A percentile compares a stretch with the other conserved stretches of the same genome.
Conservation (phyloP, 306 rosid species). For the Cucumis melo region DNA sequence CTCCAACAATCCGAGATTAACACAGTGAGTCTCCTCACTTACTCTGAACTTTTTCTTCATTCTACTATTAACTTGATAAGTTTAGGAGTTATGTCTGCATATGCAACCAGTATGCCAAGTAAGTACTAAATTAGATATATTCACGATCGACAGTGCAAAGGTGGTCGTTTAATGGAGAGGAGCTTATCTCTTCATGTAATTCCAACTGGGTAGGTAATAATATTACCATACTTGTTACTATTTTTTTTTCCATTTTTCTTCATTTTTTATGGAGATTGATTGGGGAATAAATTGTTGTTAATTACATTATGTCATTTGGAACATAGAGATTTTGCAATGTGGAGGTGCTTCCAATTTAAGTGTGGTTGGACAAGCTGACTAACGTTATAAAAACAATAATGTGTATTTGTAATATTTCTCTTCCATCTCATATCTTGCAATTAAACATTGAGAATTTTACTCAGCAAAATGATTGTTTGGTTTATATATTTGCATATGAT, state of each 20-base stretch:
- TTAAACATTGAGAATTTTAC: constrained; percentile 3
- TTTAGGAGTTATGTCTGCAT: neutral
- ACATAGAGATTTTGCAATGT: constrained; percentile 67
- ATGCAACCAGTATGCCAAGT: neutral
- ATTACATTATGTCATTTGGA: constrained; percentile 7
- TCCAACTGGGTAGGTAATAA: constrained; percentile 33
- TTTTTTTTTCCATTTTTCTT: neutral
- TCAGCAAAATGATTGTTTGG: constrained; percentile 12
- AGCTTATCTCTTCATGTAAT: constrained; percentile 78
- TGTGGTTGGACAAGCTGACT: constrained; percentile 84
- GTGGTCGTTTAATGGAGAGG: constrained; percentile 63
- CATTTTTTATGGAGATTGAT: neutral
- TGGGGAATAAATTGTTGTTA: constrained; percentile 6
- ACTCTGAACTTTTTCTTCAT: neutral
- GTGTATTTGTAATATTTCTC: constrained; percentile 1
- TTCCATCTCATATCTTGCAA: neutral
- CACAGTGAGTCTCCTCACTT: too few relatives aligned
- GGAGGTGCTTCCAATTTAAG: constrained; percentile 68
- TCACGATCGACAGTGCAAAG: constrained; percentile 48
- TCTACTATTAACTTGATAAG: neutral
- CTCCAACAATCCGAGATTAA: too few relatives aligned
- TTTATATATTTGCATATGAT: constrained; percentile 50
- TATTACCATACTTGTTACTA: constrained; percentile 6
- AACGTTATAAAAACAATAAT: constrained; percentile 8
- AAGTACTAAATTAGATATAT: neutral